Conservation (phyloP, 768 basidiomycete genomes). For the Tylopilus vinaceipallidus region DNA sequence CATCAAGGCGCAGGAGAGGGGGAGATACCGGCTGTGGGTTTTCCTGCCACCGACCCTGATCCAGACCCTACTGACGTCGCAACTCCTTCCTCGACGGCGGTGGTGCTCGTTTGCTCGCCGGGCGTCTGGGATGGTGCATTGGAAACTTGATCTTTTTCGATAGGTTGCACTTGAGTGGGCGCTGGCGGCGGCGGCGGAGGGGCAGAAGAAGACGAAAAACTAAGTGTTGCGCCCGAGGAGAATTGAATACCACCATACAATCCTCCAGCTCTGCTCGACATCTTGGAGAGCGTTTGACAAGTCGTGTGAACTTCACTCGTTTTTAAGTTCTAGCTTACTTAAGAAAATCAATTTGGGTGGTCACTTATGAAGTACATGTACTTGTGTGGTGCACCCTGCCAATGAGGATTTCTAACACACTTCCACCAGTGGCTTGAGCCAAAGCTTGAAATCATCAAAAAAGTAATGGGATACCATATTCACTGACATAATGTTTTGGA, state of each 20-base stretch:
- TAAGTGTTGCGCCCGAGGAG: constrained; percentile 61
- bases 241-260: constrained; percentile 88
- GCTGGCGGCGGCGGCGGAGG: constrained; percentile 26
- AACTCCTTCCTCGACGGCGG: constrained; percentile 27
- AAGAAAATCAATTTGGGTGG: too few species aligned
- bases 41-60: constrained; percentile 37
- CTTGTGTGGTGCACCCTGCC: too few species aligned
- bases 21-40: constrained; percentile 57
- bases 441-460: too few species aligned
- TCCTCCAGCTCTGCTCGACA: constrained; percentile 80
- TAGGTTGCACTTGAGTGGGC: constrained; percentile 20
- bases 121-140: constrained; percentile 23
- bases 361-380: too few species aligned
- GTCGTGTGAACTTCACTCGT: constrained; percentile 16
- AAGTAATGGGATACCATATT: too few species aligned
- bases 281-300: constrained; percentile 35
- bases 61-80: constrained; percentile 25
- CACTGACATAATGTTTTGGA: too few species aligned
- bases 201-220: constrained; percentile 39
- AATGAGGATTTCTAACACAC: too few species aligned
- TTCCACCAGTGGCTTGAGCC: too few species aligned
- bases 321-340: neutral
- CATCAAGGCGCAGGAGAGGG: constrained; percentile 40
- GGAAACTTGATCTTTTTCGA: constrained; percentile 17
- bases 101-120: constrained; percentile 24